These are phyloP conservation scores for Globisporangium echinulatum DNA, from an alignment of 352 stramenopile genomes.

Conservation along the genomic window DNA sequence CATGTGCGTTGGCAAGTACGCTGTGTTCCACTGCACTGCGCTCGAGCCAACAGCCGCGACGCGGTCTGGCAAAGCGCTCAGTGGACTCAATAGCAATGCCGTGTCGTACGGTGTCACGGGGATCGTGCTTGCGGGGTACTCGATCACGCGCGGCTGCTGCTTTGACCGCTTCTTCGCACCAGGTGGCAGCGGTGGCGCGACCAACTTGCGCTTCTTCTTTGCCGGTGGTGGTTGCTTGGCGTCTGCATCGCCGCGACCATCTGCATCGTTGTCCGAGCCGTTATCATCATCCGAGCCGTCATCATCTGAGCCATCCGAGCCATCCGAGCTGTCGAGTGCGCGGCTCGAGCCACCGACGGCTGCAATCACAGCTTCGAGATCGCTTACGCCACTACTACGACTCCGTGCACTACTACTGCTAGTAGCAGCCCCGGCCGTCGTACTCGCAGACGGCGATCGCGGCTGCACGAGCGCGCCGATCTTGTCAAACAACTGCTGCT, in stretches of 20 bases:
- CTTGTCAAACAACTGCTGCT: conserved; percentile 63
- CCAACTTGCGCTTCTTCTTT: conserved; percentile 54
- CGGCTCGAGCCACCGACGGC: not conserved
- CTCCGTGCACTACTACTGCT: too few relatives aligned
- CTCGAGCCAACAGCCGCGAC: conserved; percentile 56
- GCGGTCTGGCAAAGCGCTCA: conserved; percentile 59
- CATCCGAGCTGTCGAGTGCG: conserved; percentile 2
- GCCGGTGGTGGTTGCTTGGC: not conserved
- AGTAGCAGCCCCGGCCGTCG: not conserved
- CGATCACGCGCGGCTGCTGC: conserved; percentile 32
- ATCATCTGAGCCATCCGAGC: conserved; percentile 26
- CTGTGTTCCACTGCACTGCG: conserved; percentile 68
- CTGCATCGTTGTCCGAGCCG: conserved; percentile 27
- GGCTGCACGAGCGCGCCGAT: conserved; percentile 51
- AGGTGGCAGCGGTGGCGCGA: conserved; percentile 26
- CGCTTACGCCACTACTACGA: not conserved
- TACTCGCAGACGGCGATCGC: conserved; percentile 6
- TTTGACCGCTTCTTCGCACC: conserved; percentile 34
- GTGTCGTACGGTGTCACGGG: conserved; percentile 60
- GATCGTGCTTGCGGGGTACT: conserved; percentile 60
- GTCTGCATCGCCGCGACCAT: conserved; percentile 1
- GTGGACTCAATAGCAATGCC: conserved; percentile 58
- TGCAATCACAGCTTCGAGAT: conserved; percentile 12
- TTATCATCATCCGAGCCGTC: conserved; percentile 19
- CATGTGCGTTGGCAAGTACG: conserved; percentile 66